These are phyloP conservation scores for Phytophthora tubulina DNA, from an alignment of 352 stramenopile genomes.

Conservation along the genomic window DNA sequence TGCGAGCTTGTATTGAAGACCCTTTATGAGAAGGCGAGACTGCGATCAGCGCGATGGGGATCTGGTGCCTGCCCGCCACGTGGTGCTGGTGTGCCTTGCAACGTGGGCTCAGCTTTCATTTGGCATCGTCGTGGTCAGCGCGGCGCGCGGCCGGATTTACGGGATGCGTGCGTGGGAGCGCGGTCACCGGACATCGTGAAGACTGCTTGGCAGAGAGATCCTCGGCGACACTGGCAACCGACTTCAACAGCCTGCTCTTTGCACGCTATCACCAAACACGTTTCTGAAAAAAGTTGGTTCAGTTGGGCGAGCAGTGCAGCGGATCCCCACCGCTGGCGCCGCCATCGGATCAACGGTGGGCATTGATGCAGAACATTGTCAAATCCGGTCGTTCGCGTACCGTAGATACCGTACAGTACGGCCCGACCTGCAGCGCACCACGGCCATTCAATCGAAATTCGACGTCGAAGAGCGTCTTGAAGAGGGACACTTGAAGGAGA, in stretches of 20 bases:
- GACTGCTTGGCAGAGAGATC: constrained; percentile 11
- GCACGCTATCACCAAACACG: constrained; percentile 15
- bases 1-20: constrained; percentile 6
- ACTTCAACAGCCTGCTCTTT: constrained; percentile 37
- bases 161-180: constrained; percentile 16
- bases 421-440: neutral
- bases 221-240: neutral
- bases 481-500: constrained; percentile 11
- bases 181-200: neutral
- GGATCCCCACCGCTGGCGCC: constrained; percentile 6
- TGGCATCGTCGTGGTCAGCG: neutral
- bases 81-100: neutral
- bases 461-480: constrained; percentile 11
- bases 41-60: constrained; percentile 34
- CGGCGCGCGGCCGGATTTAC: neutral
- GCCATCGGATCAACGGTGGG: neutral
- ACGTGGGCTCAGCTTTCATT: neutral
- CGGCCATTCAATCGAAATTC: constrained; percentile 28
- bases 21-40: constrained; percentile 7
- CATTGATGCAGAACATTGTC: constrained; percentile 2
- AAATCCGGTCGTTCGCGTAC: constrained; percentile 15
- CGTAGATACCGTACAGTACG: constrained; percentile 26
- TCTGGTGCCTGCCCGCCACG: constrained; percentile 16
- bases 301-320: constrained; percentile 19
- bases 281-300: constrained; percentile 33